Conservation (phyloP, 371 early-diverging fungal species). For the Mucor piriformis region DNA sequence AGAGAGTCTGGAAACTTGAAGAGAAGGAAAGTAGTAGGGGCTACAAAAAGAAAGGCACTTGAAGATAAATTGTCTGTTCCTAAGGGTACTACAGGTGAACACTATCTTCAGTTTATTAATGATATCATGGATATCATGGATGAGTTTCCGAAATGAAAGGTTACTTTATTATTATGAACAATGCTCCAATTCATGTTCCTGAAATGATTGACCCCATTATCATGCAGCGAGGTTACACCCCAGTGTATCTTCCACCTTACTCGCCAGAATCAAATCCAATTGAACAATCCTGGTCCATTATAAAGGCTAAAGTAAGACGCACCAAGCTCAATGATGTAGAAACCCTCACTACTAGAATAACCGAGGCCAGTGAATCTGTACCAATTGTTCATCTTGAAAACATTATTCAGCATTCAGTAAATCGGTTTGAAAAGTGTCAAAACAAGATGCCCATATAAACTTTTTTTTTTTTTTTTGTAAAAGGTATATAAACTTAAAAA, state of each 20-base stretch:
- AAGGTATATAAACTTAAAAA: too few relatives aligned
- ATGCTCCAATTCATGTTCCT: background rate
- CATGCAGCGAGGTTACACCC: background rate
- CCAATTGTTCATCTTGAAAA: background rate
- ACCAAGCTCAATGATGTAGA: constrained; percentile 9
- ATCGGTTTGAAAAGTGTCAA: too few relatives aligned
- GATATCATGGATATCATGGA: constrained; percentile 3
- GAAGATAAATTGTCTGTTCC: constrained; percentile 17
- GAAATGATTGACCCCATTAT: background rate
- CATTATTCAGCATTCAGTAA: too few relatives aligned
- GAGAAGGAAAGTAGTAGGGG: constrained; percentile 17
- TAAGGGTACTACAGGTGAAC: constrained; percentile 18
- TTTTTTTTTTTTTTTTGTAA: too few relatives aligned
- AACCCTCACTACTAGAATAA: constrained; percentile 5
- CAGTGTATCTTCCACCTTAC: constrained; percentile 11
- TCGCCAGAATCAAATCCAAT: constrained; percentile 15
- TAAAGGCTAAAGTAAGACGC: constrained; percentile 3
- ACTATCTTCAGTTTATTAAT: constrained; percentile 9
- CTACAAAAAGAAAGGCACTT: constrained; percentile 19
- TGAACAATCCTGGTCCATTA: constrained; percentile 9
- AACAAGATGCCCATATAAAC: too few relatives aligned
- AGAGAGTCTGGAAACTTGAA: constrained; percentile 22
- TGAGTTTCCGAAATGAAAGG: background rate
- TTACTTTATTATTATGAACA: constrained; percentile 4
- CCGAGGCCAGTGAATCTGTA: background rate